Conservation (phyloP, 208 protist species). For the Trichomonas gallinae region DNA sequence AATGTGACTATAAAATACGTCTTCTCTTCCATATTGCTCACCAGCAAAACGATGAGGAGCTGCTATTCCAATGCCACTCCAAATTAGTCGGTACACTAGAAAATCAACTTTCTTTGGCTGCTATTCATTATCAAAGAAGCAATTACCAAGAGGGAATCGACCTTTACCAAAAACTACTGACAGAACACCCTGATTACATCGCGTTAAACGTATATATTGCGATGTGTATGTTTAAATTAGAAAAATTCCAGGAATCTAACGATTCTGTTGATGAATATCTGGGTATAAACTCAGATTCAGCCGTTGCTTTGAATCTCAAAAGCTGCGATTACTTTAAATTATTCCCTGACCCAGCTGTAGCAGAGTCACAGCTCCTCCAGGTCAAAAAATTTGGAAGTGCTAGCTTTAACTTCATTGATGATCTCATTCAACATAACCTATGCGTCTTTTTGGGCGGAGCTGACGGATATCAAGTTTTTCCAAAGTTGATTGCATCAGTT, state of each 20-base stretch:
- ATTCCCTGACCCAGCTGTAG: neutral
- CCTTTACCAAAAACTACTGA: constrained; percentile 80
- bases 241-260: constrained; percentile 64
- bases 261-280: neutral
- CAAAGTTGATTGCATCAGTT: neutral
- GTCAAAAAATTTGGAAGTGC: neutral
- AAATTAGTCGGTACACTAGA: neutral
- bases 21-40: neutral
- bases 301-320: neutral
- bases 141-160: constrained; percentile 83
- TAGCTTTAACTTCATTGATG: neutral
- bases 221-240: constrained; percentile 90
- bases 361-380: neutral
- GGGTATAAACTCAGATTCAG: neutral
- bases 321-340: neutral
- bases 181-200: constrained; percentile 56
- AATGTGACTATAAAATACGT: neutral
- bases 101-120: constrained; percentile 27
- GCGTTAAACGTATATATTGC: constrained; percentile 71
- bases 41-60: neutral
- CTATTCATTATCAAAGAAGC: constrained; percentile 74
- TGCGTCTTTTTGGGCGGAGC: neutral
- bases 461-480: neutral
- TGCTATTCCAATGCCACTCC: neutral
- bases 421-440: neutral